Base-by-base conservation (phyloP, 192 early-diverging fungal genomes). In the Diversispora epigaea region DNA sequence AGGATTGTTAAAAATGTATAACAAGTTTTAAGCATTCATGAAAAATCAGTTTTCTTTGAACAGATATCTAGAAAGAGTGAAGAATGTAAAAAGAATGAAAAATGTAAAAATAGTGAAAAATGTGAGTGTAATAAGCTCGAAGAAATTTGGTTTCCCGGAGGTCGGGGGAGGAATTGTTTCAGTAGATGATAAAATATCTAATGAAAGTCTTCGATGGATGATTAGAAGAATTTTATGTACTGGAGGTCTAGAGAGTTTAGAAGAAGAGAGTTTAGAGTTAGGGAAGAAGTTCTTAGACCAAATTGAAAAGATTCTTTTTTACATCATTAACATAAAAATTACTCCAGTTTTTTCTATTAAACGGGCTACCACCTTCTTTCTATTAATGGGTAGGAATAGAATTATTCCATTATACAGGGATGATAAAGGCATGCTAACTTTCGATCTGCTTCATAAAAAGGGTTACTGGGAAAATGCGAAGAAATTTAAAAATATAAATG, bases 1-100 rank as follows among this genome's bases (percentile, higher is more conserved):
- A 0, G 11, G 17, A 56, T 67, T 1, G 69, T 72, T 55, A 63
- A 77, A 63, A 55, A 71, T 32, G 76, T 50, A 66, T 61, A 11
- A 11, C 58, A 61, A 40, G 58, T 22, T 19, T 61, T 40, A 11
- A 11, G 21, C 11, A 61, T 61, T 61, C 58, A 61, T 40, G 58
- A 61, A 61, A 39, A 4, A 8, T 11, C 58, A 4, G 7, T 8
- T 61, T 61, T 40, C 32, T 61, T 61, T 15, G 58, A 61, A 25
- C 58, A 22, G 12, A 40, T 61, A 61, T 22, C 10, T 61, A 19
- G 6, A 61, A 61, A 32, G 8, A 25, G 47, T 49, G 14, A 49
- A 49, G 47, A 49, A 49, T 49, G 47, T 49, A 3, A 49, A 49
- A 49, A 49, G 47, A 11, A 49, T 49, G 47, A 49, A 49, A 49